Conservation (phyloP, 495 filamentous ascomycete species). For the Xylaria palmicola region DNA sequence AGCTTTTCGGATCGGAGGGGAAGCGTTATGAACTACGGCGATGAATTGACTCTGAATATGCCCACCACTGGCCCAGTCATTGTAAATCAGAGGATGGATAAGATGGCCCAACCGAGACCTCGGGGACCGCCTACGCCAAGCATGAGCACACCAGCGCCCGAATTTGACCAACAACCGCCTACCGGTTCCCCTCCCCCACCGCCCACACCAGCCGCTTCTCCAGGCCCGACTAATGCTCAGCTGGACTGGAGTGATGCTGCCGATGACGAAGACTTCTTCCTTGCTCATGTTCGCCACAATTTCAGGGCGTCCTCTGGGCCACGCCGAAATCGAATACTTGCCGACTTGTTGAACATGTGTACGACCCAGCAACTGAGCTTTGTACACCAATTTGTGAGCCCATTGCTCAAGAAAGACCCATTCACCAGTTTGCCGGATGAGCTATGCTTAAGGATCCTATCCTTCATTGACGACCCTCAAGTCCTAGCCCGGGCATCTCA, state of each 20-base stretch:
- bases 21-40: constrained; percentile 36
- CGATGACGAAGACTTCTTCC: constrained; percentile 53
- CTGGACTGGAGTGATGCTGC: constrained; percentile 54
- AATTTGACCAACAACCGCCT: constrained; percentile 50
- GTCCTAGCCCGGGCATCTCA: constrained; percentile 89
- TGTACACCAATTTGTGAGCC: constrained; percentile 88
- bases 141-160: constrained; percentile 56
- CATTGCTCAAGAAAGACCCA: constrained; percentile 91
- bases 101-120: constrained; percentile 47
- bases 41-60: constrained; percentile 47
- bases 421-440: constrained; percentile 88
- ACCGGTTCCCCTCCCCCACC: constrained; percentile 56
- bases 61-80: constrained; percentile 29
- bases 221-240: constrained; percentile 51
- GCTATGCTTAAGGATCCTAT: constrained; percentile 83
- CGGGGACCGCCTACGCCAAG: constrained; percentile 56
- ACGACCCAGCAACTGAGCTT: constrained; percentile 93
- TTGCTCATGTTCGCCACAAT: constrained; percentile 48
- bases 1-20: constrained; percentile 48
- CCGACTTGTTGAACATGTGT: constrained; percentile 84
- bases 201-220: constrained; percentile 57
- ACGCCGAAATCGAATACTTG: constrained; percentile 64
- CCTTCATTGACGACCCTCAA: constrained; percentile 91
- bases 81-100: constrained; percentile 41
- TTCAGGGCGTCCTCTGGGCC: constrained; percentile 50